phyloP scores from a whole-genome alignment of 371 early-diverging fungal species.

The Mortierella sp. region DNA sequence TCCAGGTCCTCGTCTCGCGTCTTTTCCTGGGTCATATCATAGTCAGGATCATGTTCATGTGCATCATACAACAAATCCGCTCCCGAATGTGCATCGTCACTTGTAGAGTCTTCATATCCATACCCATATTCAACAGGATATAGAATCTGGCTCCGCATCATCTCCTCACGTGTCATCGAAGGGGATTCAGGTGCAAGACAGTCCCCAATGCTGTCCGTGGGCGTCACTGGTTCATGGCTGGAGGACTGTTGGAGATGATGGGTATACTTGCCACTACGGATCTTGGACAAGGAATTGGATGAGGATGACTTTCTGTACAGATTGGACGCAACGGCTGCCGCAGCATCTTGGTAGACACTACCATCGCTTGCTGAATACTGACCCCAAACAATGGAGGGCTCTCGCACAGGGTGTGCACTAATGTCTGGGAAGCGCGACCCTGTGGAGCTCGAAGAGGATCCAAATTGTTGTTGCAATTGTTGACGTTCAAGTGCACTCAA shows the following conservation, averaged over 20 bases:
- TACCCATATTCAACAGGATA: constrained; percentile 21
- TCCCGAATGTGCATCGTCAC: constrained; percentile 24
- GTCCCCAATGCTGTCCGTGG: constrained; percentile 40
- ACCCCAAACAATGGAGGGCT: constrained; percentile 37
- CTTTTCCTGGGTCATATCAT: constrained; percentile 7
- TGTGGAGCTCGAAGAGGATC: constrained; percentile 6
- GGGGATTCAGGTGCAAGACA: constrained; percentile 46
- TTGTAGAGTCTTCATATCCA: constrained; percentile 10
- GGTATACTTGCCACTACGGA: constrained; percentile 34
- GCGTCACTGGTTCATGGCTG: constrained; percentile 16
- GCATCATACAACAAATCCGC: constrained; percentile 34
- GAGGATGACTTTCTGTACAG: constrained; percentile 25
- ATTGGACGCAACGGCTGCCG: constrained; percentile 21
- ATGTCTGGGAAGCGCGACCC: constrained; percentile 27
- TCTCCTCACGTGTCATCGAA: constrained; percentile 36
- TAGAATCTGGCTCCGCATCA: constrained; percentile 32
- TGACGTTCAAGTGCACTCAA: constrained; percentile 27
- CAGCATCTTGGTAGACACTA: constrained; percentile 16
- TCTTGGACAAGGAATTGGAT: constrained; percentile 17
- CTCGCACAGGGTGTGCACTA: constrained; percentile 13
- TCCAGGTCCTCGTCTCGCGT: constrained; percentile 38
- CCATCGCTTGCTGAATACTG: constrained; percentile 33
- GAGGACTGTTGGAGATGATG: constrained; percentile 37
- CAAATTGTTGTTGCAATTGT: constrained; percentile 39
- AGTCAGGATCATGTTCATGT: constrained; percentile 21